Percentiles rank a stretch among this genome's conserved stretches.
These are phyloP conservation scores for Phanerodontia chrysosporium DNA, from an alignment of 768 basidiomycete species.

Conservation along the genomic window DNA sequence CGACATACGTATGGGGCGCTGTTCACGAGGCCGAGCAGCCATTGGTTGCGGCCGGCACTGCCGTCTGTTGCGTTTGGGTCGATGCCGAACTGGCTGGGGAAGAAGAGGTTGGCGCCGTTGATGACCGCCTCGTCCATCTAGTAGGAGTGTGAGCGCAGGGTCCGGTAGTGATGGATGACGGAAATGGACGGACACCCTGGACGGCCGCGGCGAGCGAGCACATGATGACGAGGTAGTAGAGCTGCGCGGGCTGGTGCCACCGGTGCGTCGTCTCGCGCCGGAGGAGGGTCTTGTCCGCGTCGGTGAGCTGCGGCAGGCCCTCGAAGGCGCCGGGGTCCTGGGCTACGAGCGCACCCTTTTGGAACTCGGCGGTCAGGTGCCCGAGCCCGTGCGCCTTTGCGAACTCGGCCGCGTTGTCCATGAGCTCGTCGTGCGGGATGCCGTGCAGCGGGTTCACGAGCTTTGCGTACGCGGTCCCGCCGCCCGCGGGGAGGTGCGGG, in stretches of 20 bases:
- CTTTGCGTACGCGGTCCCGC: constrained; percentile 40
- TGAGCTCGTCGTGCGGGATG: constrained; percentile 54
- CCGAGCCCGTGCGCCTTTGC: constrained; percentile 38
- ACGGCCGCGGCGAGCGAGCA: constrained; percentile 77
- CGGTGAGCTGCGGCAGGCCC: constrained; percentile 34
- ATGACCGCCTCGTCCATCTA: constrained; percentile 50
- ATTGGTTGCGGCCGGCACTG: constrained; percentile 43
- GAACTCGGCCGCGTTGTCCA: constrained; percentile 59
- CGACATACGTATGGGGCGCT: constrained; percentile 44
- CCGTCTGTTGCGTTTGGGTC: constrained; percentile 20
- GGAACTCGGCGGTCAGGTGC: constrained; percentile 39
- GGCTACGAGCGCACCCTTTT: constrained; percentile 74
- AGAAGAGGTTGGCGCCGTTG: constrained; percentile 56
- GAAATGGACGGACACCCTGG: constrained; percentile 43
- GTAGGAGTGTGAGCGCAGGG: neutral
- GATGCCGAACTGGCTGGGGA: constrained; percentile 53
- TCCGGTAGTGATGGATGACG: constrained; percentile 13
- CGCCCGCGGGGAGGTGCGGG: constrained; percentile 28
- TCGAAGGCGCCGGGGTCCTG: constrained; percentile 55
- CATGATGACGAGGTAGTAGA: constrained; percentile 49
- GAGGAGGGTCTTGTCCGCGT: constrained; percentile 40
- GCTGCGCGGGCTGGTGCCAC: constrained; percentile 43
- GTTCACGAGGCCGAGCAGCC: constrained; percentile 74
- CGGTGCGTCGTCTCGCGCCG: constrained; percentile 40
- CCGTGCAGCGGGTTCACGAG: constrained; percentile 57